These are phyloP conservation scores for Melaleuca alternifolia DNA, from an alignment of 345 rosid genomes.

Conservation along the genomic window DNA sequence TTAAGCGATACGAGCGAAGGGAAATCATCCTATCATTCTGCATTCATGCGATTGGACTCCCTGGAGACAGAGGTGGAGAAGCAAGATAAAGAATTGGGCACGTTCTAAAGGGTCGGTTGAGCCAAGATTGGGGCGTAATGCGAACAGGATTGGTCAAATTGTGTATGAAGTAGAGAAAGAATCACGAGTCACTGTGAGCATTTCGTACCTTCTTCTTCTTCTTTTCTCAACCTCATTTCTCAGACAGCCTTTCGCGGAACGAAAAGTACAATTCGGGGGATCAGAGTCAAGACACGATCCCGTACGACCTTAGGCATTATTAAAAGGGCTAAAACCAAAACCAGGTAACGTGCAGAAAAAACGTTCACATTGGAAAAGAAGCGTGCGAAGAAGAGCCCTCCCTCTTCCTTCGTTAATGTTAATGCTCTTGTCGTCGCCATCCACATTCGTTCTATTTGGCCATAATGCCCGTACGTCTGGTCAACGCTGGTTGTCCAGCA, in stretches of 20 bases:
- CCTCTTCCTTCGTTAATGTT: too few relatives aligned
- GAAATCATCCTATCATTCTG: too few relatives aligned
- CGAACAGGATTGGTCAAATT: not conserved
- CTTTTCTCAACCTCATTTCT: not conserved
- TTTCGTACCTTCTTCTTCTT: not conserved
- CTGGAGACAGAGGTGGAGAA: not conserved
- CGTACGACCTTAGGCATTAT: not conserved
- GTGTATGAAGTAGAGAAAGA: not conserved
- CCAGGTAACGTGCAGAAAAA: not conserved
- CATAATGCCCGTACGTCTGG: not conserved
- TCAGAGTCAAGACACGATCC: not conserved
- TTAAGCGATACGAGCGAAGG: accelerated
- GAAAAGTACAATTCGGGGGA: not conserved
- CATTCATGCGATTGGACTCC: too few relatives aligned
- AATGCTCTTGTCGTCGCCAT: not conserved
- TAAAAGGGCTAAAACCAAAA: not conserved
- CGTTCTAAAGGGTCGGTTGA: not conserved
- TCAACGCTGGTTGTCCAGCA: not conserved
- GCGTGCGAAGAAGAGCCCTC: not conserved
- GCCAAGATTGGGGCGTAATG: not conserved
- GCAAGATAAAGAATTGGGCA: not conserved
- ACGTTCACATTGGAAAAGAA: not conserved
- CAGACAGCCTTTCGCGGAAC: not conserved
- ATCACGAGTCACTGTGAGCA: not conserved
- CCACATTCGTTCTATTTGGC: not conserved